phyloP scores from a whole-genome alignment of 176 grass and related monocot genomes.

The Carex littledalei region DNA sequence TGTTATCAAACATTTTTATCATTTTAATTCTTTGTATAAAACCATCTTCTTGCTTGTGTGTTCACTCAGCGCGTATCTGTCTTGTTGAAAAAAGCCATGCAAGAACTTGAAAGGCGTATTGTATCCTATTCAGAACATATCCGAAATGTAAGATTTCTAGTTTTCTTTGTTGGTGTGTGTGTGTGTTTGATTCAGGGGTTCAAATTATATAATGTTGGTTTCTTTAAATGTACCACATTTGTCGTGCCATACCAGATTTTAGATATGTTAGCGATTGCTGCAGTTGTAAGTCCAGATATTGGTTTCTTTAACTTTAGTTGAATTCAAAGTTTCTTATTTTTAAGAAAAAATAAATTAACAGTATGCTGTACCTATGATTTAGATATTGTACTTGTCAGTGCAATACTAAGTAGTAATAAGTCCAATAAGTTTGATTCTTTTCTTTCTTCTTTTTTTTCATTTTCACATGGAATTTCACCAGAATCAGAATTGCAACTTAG shows the following conservation, averaged over 20 bases:
- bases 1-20: background rate
- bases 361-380: background rate
- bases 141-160: constrained; percentile 20
- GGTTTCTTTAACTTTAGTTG: background rate
- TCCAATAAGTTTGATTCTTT: background rate
- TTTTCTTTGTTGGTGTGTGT: background rate
- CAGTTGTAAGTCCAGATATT: background rate
- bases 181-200: background rate
- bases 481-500: background rate
- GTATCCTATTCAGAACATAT: constrained; percentile 25
- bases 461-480: background rate
- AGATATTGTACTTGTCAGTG: background rate
- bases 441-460: background rate
- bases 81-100: constrained; percentile 20
- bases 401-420: background rate
- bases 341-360: background rate
- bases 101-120: constrained; percentile 29
- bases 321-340: background rate
- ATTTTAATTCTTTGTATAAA: constrained; percentile 3
- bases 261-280: background rate
- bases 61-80: background rate
- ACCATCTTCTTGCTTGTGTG: background rate
- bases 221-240: background rate
- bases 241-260: background rate
- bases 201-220: background rate